These are phyloP conservation scores for Colletotrichum orchidophilum DNA, from an alignment of 2,329 filamentous ascomycete species.

Conservation along the genomic window DNA sequence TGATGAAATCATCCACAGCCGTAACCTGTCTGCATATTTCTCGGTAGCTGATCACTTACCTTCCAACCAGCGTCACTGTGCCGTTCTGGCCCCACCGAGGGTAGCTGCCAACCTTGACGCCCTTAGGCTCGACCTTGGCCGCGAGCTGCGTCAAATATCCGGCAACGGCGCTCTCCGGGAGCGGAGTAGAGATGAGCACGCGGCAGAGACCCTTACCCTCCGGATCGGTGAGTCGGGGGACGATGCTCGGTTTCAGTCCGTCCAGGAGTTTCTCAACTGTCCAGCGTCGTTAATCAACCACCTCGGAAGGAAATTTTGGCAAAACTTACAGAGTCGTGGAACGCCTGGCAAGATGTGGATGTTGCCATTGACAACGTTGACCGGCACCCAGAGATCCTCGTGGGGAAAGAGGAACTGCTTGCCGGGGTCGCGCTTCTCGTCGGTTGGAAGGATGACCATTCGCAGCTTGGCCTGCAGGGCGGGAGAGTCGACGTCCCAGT, in stretches of 20 bases:
- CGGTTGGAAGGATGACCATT: conserved; percentile 89
- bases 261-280: conserved; percentile 79
- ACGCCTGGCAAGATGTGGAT: conserved; percentile 93
- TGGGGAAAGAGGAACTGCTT: conserved; percentile 82
- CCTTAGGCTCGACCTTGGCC: conserved; percentile 74
- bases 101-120: conserved; percentile 95
- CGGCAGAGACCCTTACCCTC: conserved; percentile 83
- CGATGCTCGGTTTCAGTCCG: conserved; percentile 75
- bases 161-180: conserved; percentile 87
- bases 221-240: conserved; percentile 78
- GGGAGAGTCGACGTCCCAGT: conserved; percentile 85
- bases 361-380: conserved; percentile 90
- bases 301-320: not conserved
- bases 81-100: conserved; percentile 93
- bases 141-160: conserved; percentile 84
- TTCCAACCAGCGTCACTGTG: conserved; percentile 86
- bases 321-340: conserved; percentile 74
- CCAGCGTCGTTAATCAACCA: conserved; percentile 1
- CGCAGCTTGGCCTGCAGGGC: conserved; percentile 83
- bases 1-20: not conserved
- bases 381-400: conserved; percentile 90
- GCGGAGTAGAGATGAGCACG: conserved; percentile 85
- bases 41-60: conserved; percentile 46
- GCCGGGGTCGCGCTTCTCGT: conserved; percentile 69
- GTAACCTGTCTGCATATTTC: not conserved